Conservation (phyloP, 2,329 filamentous ascomycete species). For the Fusarium bactridioides region DNA sequence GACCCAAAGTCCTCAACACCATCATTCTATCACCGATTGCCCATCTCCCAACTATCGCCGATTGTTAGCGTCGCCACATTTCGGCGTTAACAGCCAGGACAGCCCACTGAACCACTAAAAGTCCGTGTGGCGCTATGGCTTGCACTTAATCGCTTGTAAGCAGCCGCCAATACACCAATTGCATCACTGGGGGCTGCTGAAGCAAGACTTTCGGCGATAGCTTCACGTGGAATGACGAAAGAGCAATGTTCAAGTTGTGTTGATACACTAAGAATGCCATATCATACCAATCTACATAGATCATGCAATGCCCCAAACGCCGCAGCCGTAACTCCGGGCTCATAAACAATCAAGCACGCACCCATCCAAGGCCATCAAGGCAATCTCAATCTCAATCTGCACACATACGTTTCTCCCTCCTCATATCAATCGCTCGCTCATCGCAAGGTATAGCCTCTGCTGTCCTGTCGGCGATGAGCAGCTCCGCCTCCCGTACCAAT, state of each 20-base stretch:
- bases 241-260: conserved; percentile 1
- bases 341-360: conserved; percentile 34
- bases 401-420: background rate
- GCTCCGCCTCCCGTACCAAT: conserved; percentile 45
- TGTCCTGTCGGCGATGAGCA: conserved; percentile 45
- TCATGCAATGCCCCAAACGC: conserved; percentile 28
- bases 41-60: conserved; percentile 18
- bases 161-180: background rate
- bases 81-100: conserved; percentile 12
- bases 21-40: conserved; percentile 1
- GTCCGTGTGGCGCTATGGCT: background rate
- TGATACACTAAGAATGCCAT: conserved; percentile 26
- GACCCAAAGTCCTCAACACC: background rate
- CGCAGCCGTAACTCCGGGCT: conserved; percentile 37
- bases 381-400: conserved; percentile 19
- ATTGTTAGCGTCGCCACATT: conserved; percentile 1
- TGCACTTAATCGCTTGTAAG: background rate
- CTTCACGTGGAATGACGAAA: background rate
- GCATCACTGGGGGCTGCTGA: background rate
- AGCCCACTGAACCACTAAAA: background rate
- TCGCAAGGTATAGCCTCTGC: conserved; percentile 42
- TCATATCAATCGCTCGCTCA: conserved; percentile 34
- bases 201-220: background rate
- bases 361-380: conserved; percentile 33
- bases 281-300: conserved; percentile 32